These are phyloP conservation scores for Quercus suber DNA, from an alignment of 306 rosid species.

Conservation along the genomic window DNA sequence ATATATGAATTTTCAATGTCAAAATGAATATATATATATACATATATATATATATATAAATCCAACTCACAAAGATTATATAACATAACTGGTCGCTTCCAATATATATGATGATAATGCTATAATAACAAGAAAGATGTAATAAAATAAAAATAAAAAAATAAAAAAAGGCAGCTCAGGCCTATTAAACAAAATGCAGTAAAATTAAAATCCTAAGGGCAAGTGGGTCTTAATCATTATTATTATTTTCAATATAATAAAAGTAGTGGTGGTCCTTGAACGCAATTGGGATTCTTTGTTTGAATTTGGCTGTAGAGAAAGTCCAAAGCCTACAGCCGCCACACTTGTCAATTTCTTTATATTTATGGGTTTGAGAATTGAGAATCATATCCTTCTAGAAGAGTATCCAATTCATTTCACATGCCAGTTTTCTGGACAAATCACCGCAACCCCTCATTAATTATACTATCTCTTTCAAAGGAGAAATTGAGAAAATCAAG, in stretches of 20 bases:
- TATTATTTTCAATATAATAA: neutral
- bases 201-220: no score
- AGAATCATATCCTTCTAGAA: conserved; percentile 24
- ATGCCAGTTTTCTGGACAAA: neutral
- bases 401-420: neutral
- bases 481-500: neutral
- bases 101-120: no score
- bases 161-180: no score
- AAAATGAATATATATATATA: no score
- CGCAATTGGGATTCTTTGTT: neutral
- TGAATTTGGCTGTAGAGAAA: conserved; percentile 10
- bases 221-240: no score
- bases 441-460: neutral
- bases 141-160: no score
- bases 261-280: neutral
- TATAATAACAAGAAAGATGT: no score
- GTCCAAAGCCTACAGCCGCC: neutral
- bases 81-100: no score
- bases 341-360: neutral
- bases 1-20: no score
- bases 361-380: neutral
- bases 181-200: no score
- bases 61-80: no score
- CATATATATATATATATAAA: no score
- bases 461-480: neutral